Evolutionary conservation across 2,329 filamentous ascomycete genomes (phyloP), one percentile per base, ranked within the genome.

Genomic region (Penicillium sp.): DNA sequence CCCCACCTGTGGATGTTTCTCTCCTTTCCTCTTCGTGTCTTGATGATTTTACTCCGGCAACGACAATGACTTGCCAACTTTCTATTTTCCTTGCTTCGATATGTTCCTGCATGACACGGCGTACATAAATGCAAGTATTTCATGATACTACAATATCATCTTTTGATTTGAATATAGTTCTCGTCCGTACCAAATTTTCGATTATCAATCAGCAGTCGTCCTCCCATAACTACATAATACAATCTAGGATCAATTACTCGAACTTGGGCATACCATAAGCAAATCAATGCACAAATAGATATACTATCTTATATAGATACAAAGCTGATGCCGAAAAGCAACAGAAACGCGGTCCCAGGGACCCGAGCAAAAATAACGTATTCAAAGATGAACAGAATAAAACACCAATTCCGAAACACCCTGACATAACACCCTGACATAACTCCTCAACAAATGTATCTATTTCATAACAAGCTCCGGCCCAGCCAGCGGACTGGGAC

Each of bases 401-500:
- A 41, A 39, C 20, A n/a, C 36, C 20, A 16, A n/a, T 36, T 39
- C 38, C 18, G 3, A 40, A 40, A 27, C 36, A 50, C 18, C 35
- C 16, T 24, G 16, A 18, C 11, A 41, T 20, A 35, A 35, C 20
- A 50, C 18, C 35, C 16, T 24, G 16, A 18, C 11, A 41, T 20
- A 35, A 35, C 20, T 42, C 39, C 30, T 24, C 8, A 28, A 48
- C 13, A 35, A 18, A 22, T 25, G 30, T 35, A n/a, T 58, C 47
- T 63, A 69, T 56, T 69, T 69, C 58, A 62, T 66, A 25, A 55
- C 52, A 35, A 65, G 31, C 43, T 70, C 65, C 9, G 65, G 58
- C 4, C 63, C 60, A 46, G 62, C 55, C 22, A 58, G 43, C 8
- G 65, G 53, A 52, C 54, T 66, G 10, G 63, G 54, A 3, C 51